phyloP scores from a whole-genome alignment of 1,139 yeast species.

The Blastobotrys aristatus region DNA sequence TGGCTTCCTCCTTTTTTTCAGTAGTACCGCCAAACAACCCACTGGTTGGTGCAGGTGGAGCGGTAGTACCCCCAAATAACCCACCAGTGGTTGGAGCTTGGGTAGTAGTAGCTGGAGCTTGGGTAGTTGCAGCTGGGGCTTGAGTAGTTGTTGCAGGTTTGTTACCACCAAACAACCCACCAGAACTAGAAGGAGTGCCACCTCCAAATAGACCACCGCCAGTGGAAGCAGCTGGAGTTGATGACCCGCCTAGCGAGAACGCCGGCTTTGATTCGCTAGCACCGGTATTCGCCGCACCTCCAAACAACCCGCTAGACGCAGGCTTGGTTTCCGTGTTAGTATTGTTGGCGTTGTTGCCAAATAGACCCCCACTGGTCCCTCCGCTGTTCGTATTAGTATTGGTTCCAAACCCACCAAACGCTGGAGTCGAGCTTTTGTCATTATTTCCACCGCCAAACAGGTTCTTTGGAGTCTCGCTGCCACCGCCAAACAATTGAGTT shows the following conservation, averaged over 20 bases:
- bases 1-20: constrained; percentile 17
- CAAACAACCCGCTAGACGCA: constrained; percentile 28
- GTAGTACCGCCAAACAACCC: constrained; percentile 19
- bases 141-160: too few species aligned
- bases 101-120: too few species aligned
- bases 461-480: neutral
- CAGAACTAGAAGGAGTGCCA: too few species aligned
- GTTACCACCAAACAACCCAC: constrained; percentile 17
- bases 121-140: too few species aligned
- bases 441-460: constrained; percentile 1
- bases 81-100: too few species aligned
- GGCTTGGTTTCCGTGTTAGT: constrained; percentile 23
- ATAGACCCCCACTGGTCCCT: neutral
- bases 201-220: constrained; percentile 10
- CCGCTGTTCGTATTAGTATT: too few species aligned
- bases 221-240: constrained; percentile 9
- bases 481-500: neutral
- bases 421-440: constrained; percentile 12
- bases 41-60: constrained; percentile 23
- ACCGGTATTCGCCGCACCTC: too few species aligned
- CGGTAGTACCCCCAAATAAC: too few species aligned
- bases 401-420: constrained; percentile 13
- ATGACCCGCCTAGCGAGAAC: too few species aligned
- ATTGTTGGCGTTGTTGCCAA: neutral
- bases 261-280: too few species aligned